These are phyloP conservation scores for Xylaria sp. DNA, from an alignment of 2,329 filamentous ascomycete species.

Conservation along the genomic window DNA sequence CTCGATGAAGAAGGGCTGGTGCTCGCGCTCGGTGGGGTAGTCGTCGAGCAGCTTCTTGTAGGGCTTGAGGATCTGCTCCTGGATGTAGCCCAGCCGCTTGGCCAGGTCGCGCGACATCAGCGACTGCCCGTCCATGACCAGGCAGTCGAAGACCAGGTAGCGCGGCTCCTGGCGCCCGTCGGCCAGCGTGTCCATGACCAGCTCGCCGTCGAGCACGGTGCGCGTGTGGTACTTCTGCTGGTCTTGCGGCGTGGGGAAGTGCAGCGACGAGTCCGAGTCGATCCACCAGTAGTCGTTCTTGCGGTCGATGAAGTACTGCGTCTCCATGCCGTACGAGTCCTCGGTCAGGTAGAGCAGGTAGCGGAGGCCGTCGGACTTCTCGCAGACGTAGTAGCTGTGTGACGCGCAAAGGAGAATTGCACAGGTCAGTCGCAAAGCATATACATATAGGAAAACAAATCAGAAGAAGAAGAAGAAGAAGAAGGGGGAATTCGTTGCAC, in stretches of 20 bases:
- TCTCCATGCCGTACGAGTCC: conserved; percentile 63
- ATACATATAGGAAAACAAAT: neutral
- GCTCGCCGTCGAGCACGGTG: conserved; percentile 89
- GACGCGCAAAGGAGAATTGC: conserved; percentile 4
- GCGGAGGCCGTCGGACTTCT: conserved; percentile 95
- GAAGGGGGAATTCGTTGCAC: conserved; percentile 32
- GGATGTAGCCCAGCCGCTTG: conserved; percentile 86
- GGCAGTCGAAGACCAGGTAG: conserved; percentile 92
- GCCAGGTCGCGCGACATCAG: conserved; percentile 81
- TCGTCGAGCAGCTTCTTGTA: conserved; percentile 65
- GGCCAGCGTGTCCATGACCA: conserved; percentile 79
- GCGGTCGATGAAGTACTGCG: conserved; percentile 93
- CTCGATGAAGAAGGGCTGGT: conserved; percentile 78
- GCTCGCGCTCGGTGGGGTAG: conserved; percentile 69
- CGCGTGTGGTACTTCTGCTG: conserved; percentile 71
- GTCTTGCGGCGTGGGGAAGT: conserved; percentile 75
- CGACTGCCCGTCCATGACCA: conserved; percentile 76
- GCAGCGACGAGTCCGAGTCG: conserved; percentile 69
- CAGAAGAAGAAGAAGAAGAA: too few relatives aligned
- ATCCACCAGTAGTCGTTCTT: conserved; percentile 97
- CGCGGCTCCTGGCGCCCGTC: conserved; percentile 71
- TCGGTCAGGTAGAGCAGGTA: conserved; percentile 89
- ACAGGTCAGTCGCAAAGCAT: conserved; percentile 9
- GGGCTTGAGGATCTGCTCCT: conserved; percentile 73
- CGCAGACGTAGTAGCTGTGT: conserved; percentile 87